A percentile compares a stretch with the other conserved stretches of the same genome.
phyloP scores from a whole-genome alignment of 345 rosid genomes.

The Arabis hirsuta region DNA sequence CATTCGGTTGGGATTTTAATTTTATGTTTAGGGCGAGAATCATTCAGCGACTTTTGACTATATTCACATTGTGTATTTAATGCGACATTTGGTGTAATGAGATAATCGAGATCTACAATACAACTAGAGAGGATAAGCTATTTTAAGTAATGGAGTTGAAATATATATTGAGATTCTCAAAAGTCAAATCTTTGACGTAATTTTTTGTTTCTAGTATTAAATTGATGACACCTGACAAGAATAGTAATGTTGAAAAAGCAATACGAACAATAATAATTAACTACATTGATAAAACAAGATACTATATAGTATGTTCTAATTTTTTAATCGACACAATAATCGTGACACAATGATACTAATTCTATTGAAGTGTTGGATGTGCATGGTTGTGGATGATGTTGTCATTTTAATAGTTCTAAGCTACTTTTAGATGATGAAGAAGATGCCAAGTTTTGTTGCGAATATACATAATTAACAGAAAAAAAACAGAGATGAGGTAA shows the following conservation, averaged over 20 bases:
- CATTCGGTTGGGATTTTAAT: too few relatives aligned
- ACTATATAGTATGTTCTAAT: not conserved
- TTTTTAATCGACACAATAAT: too few relatives aligned
- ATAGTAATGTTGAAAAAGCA: conserved; percentile 29
- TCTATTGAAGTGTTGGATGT: too few relatives aligned
- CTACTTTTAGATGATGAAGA: not conserved
- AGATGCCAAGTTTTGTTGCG: not conserved
- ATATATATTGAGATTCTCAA: not conserved
- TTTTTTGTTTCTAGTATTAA: not conserved
- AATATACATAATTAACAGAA: too few relatives aligned
- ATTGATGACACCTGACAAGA: conserved; percentile 23
- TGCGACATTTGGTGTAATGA: not conserved
- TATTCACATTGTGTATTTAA: conserved; percentile 25
- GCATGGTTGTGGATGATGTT: too few relatives aligned
- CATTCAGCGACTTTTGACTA: conserved; percentile 3
- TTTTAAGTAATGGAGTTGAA: conserved; percentile 21
- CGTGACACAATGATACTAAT: too few relatives aligned
- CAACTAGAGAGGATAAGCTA: conserved; percentile 17
- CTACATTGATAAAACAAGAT: conserved; percentile 4
- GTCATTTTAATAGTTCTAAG: too few relatives aligned
- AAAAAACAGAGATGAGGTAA: too few relatives aligned
- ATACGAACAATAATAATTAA: conserved; percentile 16
- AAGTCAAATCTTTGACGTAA: conserved; percentile 40
- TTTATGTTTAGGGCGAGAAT: too few relatives aligned
- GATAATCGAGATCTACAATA: conserved; percentile 29